Conservation (phyloP, 75 land plant genomes). For the Adiantum capillusveneris region DNA sequence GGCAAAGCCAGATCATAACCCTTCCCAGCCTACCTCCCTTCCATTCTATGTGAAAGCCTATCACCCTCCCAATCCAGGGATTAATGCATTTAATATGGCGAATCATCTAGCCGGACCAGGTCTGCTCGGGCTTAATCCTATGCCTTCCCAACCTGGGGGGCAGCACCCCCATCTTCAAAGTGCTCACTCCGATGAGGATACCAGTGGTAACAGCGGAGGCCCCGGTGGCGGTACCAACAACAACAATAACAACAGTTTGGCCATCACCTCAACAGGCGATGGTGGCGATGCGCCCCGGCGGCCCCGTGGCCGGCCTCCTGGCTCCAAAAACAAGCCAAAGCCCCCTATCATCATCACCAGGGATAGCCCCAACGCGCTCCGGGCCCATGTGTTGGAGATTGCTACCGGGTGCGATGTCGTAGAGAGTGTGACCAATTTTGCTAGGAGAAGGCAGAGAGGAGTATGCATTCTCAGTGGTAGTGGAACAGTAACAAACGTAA, state of each 20-base stretch:
- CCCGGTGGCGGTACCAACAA: neutral
- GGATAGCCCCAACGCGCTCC: slow-evolving; percentile 57
- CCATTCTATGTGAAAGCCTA: no score
- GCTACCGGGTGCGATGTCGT: slow-evolving; percentile 51
- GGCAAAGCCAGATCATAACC: no score
- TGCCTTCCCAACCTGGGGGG: no score
- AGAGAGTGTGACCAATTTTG: slow-evolving; percentile 49
- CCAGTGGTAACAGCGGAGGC: slow-evolving; percentile 6
- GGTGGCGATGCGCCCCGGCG: slow-evolving; percentile 19
- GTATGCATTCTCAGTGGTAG: slow-evolving; percentile 57
- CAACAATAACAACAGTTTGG: neutral
- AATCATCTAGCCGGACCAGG: no score
- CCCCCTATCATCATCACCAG: slow-evolving; percentile 64
- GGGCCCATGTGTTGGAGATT: slow-evolving; percentile 67
- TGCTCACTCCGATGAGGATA: slow-evolving; percentile 1
- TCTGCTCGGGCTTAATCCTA: no score
- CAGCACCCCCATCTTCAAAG: no score
- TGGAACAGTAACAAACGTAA: slow-evolving; percentile 53
- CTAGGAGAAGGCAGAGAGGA: slow-evolving; percentile 55
- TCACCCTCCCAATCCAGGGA: no score
- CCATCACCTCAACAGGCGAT: neutral
- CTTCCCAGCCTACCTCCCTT: no score
- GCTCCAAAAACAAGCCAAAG: slow-evolving; percentile 65
- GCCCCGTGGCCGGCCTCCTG: slow-evolving; percentile 54
- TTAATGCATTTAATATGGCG: no score